Evolutionary conservation across 257 asterid genomes (phyloP).

Genomic region (Fraxinus pennsylvanica): DNA sequence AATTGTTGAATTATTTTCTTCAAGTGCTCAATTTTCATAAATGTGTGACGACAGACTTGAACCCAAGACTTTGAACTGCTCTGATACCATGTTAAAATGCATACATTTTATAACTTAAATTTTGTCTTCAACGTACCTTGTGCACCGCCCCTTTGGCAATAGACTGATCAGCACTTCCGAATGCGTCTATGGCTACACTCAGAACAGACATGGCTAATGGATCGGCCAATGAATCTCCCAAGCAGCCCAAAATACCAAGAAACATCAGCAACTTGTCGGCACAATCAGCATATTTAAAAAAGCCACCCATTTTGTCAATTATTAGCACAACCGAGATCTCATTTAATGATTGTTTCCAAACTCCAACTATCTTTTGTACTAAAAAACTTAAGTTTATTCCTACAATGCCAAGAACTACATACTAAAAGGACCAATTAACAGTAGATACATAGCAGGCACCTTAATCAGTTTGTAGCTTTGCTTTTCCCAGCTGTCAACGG

Average conservation of each 20-base stretch:
- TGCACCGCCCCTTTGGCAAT: constrained; percentile 30
- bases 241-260: constrained; percentile 31
- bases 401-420: background rate
- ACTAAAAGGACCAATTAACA: background rate
- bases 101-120: background rate
- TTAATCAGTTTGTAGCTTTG: background rate
- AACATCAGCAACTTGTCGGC: constrained; percentile 37
- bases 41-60: background rate
- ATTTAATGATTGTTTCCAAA: background rate
- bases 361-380: background rate
- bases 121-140: constrained; percentile 23
- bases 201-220: constrained; percentile 35
- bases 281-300: constrained; percentile 41
- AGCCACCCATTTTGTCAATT: constrained; percentile 25
- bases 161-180: constrained; percentile 35
- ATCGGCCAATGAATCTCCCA: constrained; percentile 40
- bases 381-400: background rate
- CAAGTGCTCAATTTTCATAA: background rate
- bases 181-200: constrained; percentile 45
- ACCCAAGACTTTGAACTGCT: background rate
- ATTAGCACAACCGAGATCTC: background rate
- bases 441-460: background rate
- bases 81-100: background rate
- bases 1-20: no score
- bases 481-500: background rate